phyloP scores from a whole-genome alignment of 2,329 filamentous ascomycete genomes.

The Alternaria postmessia region DNA sequence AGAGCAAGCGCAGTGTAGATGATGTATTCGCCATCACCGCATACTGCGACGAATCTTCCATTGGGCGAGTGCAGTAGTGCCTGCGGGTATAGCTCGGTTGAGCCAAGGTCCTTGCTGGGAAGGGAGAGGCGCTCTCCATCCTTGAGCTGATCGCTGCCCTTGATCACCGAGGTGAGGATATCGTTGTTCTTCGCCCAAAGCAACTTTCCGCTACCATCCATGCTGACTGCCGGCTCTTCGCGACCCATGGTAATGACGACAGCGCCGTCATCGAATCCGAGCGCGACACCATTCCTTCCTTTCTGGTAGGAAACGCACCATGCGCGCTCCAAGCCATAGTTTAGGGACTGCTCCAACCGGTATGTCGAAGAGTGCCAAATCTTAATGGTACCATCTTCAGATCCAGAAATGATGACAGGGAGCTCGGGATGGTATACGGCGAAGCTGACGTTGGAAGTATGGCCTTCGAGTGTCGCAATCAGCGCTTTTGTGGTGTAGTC shows the following conservation, averaged over 20 bases:
- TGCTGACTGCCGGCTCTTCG: conserved; percentile 96
- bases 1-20: conserved; percentile 97
- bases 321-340: conserved; percentile 92
- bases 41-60: conserved; percentile 86
- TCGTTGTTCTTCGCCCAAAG: conserved; percentile 97
- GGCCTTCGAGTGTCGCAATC: conserved; percentile 94
- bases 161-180: conserved; percentile 93
- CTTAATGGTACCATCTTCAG: conserved; percentile 95
- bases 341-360: conserved; percentile 91
- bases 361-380: conserved; percentile 99
- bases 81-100: conserved; percentile 95
- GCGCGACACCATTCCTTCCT: conserved; percentile 90
- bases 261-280: conserved; percentile 96
- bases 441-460: conserved; percentile 98
- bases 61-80: conserved; percentile 96
- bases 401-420: conserved; percentile 96
- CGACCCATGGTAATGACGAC: conserved; percentile 98
- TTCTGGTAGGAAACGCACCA: conserved; percentile 98
- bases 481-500: conserved; percentile 98
- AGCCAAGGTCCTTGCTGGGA: conserved; percentile 92
- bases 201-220: conserved; percentile 95
- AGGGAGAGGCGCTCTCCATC: conserved; percentile 87
- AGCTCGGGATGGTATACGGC: conserved; percentile 97
- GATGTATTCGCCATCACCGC: conserved; percentile 97
- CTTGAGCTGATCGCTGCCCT: conserved; percentile 86